Percentiles rank a stretch among this genome's conserved stretches.
Evolutionary conservation across 2,329 filamentous ascomycete species (phyloP).

Genomic region (Epichloe elymi): DNA sequence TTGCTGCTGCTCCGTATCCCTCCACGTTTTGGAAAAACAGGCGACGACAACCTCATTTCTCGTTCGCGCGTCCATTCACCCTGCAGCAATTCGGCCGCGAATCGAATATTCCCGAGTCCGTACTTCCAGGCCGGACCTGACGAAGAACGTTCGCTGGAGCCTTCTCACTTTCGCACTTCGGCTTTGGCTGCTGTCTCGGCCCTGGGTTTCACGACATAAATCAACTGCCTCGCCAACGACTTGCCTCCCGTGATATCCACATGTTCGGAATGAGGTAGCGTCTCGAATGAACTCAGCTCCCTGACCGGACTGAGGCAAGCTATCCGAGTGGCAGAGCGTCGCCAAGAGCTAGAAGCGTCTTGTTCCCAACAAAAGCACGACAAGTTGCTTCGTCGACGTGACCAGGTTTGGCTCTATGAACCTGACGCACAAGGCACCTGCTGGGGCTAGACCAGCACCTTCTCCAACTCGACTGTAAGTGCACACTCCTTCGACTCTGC

Average conservation of each 20-base stretch:
- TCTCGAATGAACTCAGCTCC: conserved; percentile 43
- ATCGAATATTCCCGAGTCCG: background rate
- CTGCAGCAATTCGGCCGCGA: background rate
- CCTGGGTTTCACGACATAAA: background rate
- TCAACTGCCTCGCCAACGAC: conserved; percentile 2
- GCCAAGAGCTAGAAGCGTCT: conserved; percentile 12
- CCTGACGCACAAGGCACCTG: conserved; percentile 38
- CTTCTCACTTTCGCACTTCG: background rate
- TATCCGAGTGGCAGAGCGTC: conserved; percentile 9
- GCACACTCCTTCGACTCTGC: background rate
- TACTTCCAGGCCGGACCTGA: background rate
- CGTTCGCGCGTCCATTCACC: background rate
- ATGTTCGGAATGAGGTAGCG: conserved; percentile 45
- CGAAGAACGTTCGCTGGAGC: background rate
- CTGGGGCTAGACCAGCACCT: conserved; percentile 46
- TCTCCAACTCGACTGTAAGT: conserved; percentile 42
- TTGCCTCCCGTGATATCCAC: background rate
- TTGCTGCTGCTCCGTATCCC: background rate
- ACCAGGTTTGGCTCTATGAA: conserved; percentile 19
- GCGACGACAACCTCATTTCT: conserved; percentile 5
- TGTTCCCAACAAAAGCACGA: conserved; percentile 13
- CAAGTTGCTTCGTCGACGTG: conserved; percentile 8
- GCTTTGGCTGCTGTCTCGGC: background rate
- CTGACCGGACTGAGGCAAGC: conserved; percentile 43
- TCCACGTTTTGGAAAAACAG: conserved; percentile 3